phyloP scores from a whole-genome alignment of 2,329 filamentous ascomycete genomes.

The Colletotrichum orchidophilum region DNA sequence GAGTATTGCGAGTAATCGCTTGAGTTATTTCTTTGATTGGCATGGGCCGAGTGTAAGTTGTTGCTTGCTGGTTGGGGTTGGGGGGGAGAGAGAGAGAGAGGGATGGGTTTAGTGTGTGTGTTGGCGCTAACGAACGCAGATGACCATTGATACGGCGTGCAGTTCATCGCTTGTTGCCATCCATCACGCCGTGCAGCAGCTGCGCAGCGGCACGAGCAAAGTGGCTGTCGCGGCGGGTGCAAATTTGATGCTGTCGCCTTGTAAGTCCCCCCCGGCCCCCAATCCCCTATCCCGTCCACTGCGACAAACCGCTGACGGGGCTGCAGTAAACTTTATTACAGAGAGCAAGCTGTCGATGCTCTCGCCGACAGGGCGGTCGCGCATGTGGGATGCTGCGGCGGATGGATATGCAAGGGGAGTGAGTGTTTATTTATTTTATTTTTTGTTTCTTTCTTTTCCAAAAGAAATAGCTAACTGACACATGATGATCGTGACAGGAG shows the following conservation, averaged over 20 bases:
- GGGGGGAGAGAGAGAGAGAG: too few species aligned
- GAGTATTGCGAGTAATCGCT: conserved; percentile 48
- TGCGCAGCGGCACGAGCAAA: conserved; percentile 43
- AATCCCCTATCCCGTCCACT: too few species aligned
- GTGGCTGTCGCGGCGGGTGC: conserved; percentile 41
- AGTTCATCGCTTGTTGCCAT: conserved; percentile 52
- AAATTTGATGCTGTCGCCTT: conserved; percentile 34
- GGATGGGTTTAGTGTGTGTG: too few species aligned
- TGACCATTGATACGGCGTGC: conserved; percentile 57
- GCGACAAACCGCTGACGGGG: too few species aligned
- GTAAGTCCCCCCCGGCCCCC: background rate
- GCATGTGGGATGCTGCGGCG: conserved; percentile 53
- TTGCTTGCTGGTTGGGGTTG: too few species aligned
- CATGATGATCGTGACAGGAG: conserved; percentile 53
- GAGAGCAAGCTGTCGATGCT: conserved; percentile 40
- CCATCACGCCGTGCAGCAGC: conserved; percentile 48
- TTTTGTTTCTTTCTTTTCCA: conserved; percentile 13
- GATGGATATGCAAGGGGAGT: conserved; percentile 53
- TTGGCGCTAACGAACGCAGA: conserved; percentile 32
- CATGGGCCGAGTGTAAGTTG: conserved; percentile 46
- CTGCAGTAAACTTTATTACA: background rate
- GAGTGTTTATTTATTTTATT: background rate
- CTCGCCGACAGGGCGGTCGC: conserved; percentile 45
- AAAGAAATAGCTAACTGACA: too few species aligned
- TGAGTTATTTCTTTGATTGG: conserved; percentile 51